These are phyloP conservation scores for Phyllosticta citriasiana DNA, from an alignment of 2,329 filamentous ascomycete genomes.

Conservation along the genomic window DNA sequence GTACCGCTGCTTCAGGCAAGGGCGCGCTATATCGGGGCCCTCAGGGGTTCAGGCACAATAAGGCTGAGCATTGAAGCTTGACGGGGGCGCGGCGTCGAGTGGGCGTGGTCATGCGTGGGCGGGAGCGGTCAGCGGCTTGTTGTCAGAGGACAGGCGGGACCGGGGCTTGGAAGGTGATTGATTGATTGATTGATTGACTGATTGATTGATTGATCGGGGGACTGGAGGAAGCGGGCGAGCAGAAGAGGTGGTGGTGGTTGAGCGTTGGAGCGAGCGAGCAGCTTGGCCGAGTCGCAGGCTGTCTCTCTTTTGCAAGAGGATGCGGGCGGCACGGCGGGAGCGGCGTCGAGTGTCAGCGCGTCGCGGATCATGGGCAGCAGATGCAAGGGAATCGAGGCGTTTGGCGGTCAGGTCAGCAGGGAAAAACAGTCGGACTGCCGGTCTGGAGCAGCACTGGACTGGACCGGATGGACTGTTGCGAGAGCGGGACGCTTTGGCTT, in stretches of 20 bases:
- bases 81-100: background rate
- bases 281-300: background rate
- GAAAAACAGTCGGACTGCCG: background rate
- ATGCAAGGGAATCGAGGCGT: background rate
- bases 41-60: slow-evolving; percentile 11
- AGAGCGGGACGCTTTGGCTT: background rate
- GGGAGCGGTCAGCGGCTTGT: background rate
- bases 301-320: background rate
- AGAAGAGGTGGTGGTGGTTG: background rate
- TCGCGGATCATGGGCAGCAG: background rate
- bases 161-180: background rate
- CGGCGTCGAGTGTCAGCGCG: background rate
- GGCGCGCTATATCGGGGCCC: slow-evolving; percentile 10
- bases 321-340: background rate
- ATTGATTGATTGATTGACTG: background rate
- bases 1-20: slow-evolving; percentile 3
- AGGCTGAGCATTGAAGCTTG: slow-evolving; percentile 11
- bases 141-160: background rate
- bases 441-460: no score
- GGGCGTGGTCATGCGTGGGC: slow-evolving; percentile 1
- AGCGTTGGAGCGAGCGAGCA: background rate
- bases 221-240: background rate
- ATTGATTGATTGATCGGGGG: background rate
- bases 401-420: background rate
- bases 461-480: no score